Base-by-base conservation (phyloP, 257 asterid species). In the Haberlea rhodopensis region DNA sequence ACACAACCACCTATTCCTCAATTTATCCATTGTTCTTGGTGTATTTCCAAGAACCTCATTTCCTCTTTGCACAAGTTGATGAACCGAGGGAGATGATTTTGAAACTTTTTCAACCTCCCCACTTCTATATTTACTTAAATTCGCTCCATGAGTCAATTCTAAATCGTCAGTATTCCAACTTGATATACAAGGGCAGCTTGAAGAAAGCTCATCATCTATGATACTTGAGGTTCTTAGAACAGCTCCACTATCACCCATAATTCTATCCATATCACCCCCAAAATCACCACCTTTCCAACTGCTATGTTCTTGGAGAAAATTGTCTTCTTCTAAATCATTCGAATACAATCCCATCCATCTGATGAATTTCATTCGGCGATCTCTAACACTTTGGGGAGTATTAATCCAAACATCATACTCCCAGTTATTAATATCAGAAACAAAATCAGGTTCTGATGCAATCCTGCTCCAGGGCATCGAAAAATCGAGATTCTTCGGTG, bases 401-500 rank as follows among this genome's bases (percentile, higher is more conserved):
- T 78, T 77, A 32, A 76, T 53, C 98, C 98, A 91, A 63, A 82
- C 64, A 73, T 82, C 85, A 62, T 85, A 88, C 4, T 74, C 82
- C 71, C 71, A 27, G 69, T 75, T 71, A 55, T 75, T 68, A 59
- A 59, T n/a, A 59, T 69, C 73, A 3, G 76, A 65, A 52, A 11
- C 75, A 19, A 23, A 73, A 60, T 74, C 85, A 23, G 82, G 71
- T 29, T 69, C 78, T 48, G 79, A 77, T 15, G 74, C 55, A 79
- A 90, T 74, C n/a, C 57, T 69, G 77, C 76, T 91, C 98, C 60
- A 61, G 56, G 59, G 96, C 96, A 60, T 91, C 96, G 26, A 81
- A 88, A 73, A 83, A 91, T 16, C 68, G 81, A 29, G 67, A 80
- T 73, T 89, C 87, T 20, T 70, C 88, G 8, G 67, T 75, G 43